Conservation (phyloP, 2,329 filamentous ascomycete genomes). For the Calonectria crousiana region DNA sequence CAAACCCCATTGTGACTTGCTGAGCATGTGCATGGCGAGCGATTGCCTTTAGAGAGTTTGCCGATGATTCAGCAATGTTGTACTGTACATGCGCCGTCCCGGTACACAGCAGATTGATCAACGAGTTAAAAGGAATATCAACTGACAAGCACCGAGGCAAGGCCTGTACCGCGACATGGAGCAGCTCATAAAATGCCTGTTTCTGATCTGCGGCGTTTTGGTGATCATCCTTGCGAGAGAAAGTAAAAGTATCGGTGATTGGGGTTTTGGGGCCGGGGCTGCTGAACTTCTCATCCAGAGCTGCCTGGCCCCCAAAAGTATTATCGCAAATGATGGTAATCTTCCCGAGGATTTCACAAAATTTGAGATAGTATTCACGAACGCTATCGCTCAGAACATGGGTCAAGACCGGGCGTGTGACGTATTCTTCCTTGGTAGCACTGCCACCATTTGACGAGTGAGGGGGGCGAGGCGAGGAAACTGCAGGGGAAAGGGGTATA, state of each 20-base stretch:
- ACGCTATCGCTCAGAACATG: conserved; percentile 79
- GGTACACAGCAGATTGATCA: conserved; percentile 95
- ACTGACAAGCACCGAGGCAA: conserved; percentile 92
- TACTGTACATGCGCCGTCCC: conserved; percentile 95
- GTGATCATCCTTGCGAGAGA: conserved; percentile 84
- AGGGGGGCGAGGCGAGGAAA: conserved; percentile 52
- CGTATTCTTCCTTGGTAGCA: conserved; percentile 67
- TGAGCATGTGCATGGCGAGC: conserved; percentile 93
- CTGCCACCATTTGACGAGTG: conserved; percentile 42
- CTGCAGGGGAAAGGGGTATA: conserved; percentile 58
- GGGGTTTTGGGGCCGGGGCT: conserved; percentile 92
- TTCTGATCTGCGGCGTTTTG: conserved; percentile 82
- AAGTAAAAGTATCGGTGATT: conserved; percentile 93
- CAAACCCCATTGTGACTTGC: conserved; percentile 95
- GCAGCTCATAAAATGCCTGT: conserved; percentile 93
- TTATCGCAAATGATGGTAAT: conserved; percentile 98
- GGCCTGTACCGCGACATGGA: conserved; percentile 96
- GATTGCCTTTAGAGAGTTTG: conserved; percentile 94
- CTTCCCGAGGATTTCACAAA: conserved; percentile 95
- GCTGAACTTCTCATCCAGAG: conserved; percentile 93
- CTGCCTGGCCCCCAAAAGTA: conserved; percentile 95
- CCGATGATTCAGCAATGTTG: conserved; percentile 92
- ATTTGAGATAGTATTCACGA: conserved; percentile 87
- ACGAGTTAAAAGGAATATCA: conserved; percentile 90
- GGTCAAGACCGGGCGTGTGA: conserved; percentile 74